Evolutionary conservation across 164 flowering plant genomes (phyloP).

Genomic region (Malania oleifera): DNA sequence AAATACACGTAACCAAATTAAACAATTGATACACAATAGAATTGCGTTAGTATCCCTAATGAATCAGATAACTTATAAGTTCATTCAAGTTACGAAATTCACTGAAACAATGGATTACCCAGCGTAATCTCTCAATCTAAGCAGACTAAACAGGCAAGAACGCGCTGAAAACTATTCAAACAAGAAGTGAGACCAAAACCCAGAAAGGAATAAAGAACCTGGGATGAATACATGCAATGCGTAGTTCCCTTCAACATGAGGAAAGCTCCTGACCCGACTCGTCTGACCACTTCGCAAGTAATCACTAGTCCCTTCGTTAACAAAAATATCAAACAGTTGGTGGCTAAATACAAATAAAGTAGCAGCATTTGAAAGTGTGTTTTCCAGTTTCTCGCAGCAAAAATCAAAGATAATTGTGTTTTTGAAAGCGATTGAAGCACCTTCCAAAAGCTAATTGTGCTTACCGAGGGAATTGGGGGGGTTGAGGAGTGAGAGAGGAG

Average conservation of each 20-base stretch:
- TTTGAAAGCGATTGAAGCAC: background rate
- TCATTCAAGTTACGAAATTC: no score
- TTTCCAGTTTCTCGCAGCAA: background rate
- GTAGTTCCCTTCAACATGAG: constrained; percentile 85
- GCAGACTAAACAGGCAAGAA: background rate
- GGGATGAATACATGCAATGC: constrained; percentile 88
- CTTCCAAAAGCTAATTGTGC: background rate
- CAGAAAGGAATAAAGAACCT: constrained; percentile 33
- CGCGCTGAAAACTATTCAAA: background rate
- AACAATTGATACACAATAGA: no score
- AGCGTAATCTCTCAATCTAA: background rate
- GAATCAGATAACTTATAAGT: no score
- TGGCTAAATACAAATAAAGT: background rate
- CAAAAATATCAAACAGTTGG: constrained; percentile 13
- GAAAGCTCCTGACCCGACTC: constrained; percentile 68
- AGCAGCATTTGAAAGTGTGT: background rate
- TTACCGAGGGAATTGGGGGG: constrained; percentile 43
- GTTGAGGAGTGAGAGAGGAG: constrained; percentile 56
- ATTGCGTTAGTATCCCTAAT: no score
- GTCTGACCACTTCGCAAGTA: constrained; percentile 28
- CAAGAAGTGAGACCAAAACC: background rate
- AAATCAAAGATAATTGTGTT: no score
- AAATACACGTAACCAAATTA: no score
- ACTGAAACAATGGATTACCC: no score
- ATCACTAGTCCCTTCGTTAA: constrained; percentile 22